phyloP scores from a whole-genome alignment of 371 early-diverging fungal species.

The Mortierella sp. region DNA sequence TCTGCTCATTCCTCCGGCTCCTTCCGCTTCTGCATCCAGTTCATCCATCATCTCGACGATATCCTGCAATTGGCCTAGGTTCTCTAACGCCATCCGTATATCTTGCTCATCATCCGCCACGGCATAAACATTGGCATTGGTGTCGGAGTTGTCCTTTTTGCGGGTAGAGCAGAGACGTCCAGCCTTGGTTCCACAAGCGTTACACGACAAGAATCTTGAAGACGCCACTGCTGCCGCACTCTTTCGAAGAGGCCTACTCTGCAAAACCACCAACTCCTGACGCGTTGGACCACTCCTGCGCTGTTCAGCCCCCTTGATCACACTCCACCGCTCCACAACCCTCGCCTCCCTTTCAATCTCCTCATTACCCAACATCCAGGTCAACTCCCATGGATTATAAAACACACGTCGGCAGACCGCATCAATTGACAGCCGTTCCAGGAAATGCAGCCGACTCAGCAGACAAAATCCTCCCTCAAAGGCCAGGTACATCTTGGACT shows the following conservation, averaged over 20 bases:
- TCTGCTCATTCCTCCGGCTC: background rate
- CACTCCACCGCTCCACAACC: background rate
- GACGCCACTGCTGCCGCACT: background rate
- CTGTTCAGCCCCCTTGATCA: background rate
- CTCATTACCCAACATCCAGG: background rate
- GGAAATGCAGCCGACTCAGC: background rate
- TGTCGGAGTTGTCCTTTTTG: background rate
- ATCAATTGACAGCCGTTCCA: background rate
- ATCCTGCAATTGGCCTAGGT: background rate
- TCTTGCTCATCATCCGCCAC: background rate
- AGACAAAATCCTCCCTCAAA: conserved; percentile 6
- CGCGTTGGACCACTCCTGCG: too few species aligned
- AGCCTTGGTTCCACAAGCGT: background rate
- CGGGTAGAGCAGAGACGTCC: background rate
- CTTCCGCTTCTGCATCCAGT: background rate
- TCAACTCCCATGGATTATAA: background rate
- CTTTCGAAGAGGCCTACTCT: background rate
- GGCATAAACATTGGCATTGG: background rate
- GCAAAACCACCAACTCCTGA: background rate
- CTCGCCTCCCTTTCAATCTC: too few species aligned
- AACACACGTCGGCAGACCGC: background rate
- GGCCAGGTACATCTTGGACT: background rate
- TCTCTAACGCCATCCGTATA: background rate
- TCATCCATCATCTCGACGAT: background rate
- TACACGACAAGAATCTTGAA: background rate